Evolutionary conservation across 1,284 basidiomycete species (phyloP), one percentile per base, ranked within the genome.

Genomic region (Neolentinus lepideus): DNA sequence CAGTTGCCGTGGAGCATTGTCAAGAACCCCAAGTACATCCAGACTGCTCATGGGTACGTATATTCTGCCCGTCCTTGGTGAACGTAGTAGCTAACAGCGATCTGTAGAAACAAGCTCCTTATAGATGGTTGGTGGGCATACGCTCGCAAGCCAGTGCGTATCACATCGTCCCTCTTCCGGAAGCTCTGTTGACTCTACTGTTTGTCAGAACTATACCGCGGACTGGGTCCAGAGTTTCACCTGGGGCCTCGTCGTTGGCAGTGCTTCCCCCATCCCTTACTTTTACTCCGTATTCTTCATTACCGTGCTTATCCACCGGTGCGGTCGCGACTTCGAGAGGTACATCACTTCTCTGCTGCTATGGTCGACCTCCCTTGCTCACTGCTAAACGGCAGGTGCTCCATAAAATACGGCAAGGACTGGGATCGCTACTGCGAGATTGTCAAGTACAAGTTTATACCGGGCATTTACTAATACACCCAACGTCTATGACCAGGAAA

Each of bases 281-380:
- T 98, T 92, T 74, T 96, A 97, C 74, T 92, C 92, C 3, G 77
- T 93, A 54, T 96, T 96, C 81, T 96, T 96, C 79, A 85, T 94
- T 65, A 82, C 82, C 24, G 93, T 96, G 26, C 83, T 98, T 55
- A 77, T 91, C 26, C 94, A 97, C 67, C 84, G 94, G 48, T 91
- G 88, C 64, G 82, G 86, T 3, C 84, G 94, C 56, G 94, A 98
- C 77, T 95, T 97, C 70, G 94, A 94, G 69, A 80, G 93, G 79
- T 90, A 67, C 57, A 75, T 61, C 16, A 1, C n/a, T n/a, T n/a
- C n/a, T 3, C 26, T 46, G 29, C 54, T 47, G 25, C 9, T 51
- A 10, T 29, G n/a, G n/a, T 16, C n/a, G 25, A 21, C 4, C 24
- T 50, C 24, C 22, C 33, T 60, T 47, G 58, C 52, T 54, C 22